These are phyloP conservation scores for Ceratocystis harringtonii DNA, from an alignment of 2,329 filamentous ascomycete genomes.

Conservation along the genomic window DNA sequence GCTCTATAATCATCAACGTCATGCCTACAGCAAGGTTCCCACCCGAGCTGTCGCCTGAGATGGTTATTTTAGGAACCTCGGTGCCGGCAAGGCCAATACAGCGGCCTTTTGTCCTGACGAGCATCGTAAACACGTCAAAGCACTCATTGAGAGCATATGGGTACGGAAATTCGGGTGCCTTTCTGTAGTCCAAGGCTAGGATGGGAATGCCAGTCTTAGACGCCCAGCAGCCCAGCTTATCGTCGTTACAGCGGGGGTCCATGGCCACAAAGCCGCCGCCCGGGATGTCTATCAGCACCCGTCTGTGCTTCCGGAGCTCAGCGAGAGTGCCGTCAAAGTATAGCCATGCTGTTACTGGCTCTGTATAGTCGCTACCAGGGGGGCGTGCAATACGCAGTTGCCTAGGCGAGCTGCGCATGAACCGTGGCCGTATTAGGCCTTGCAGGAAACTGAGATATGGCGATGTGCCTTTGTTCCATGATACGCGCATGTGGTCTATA, in stretches of 20 bases:
- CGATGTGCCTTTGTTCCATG: conserved; percentile 89
- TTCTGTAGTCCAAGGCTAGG: conserved; percentile 71
- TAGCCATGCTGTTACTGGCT: conserved; percentile 73
- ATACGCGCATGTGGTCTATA: conserved; percentile 77
- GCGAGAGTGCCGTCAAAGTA: conserved; percentile 84
- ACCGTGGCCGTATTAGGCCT: conserved; percentile 56
- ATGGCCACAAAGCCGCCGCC: conserved; percentile 95
- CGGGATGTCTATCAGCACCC: conserved; percentile 75
- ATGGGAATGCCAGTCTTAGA: conserved; percentile 77
- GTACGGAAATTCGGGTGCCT: conserved; percentile 37
- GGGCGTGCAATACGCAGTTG: conserved; percentile 75
- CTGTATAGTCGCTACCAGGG: conserved; percentile 61
- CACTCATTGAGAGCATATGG: conserved; percentile 36
- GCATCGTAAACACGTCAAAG: conserved; percentile 32
- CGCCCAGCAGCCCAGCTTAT: conserved; percentile 87
- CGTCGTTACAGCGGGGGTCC: conserved; percentile 86
- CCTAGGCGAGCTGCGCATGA: conserved; percentile 68
- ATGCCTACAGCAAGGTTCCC: conserved; percentile 46
- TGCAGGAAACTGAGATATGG: conserved; percentile 68
- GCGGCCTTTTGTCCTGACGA: conserved; percentile 27
- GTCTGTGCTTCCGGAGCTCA: conserved; percentile 59
- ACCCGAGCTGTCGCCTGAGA: conserved; percentile 36
- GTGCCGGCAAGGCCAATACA: conserved; percentile 32
- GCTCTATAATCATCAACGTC: conserved; percentile 79
- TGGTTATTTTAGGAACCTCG: conserved; percentile 28